Percentiles rank a stretch among this genome's conserved stretches.
These are phyloP conservation scores for Emergomyces africanus DNA, from an alignment of 2,329 filamentous ascomycete genomes.

Conservation along the genomic window DNA sequence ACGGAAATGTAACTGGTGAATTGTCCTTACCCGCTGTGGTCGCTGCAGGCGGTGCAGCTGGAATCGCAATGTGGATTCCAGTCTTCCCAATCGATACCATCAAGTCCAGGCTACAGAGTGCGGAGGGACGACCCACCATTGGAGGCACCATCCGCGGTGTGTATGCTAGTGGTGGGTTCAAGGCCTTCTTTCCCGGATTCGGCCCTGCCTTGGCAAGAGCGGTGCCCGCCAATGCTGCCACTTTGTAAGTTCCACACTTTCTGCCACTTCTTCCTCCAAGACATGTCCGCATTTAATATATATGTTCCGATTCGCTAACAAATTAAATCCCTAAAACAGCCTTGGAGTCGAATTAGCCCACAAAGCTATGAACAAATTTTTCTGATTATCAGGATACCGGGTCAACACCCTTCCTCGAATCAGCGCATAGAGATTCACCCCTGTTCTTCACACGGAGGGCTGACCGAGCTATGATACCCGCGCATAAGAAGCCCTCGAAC, in stretches of 20 bases:
- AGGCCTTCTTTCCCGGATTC: slow-evolving; percentile 95
- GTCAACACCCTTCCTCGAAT: neutral
- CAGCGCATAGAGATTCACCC: neutral
- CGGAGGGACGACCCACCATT: slow-evolving; percentile 71
- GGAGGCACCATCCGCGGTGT: slow-evolving; percentile 66
- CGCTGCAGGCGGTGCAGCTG: slow-evolving; percentile 75
- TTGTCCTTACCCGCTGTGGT: slow-evolving; percentile 73
- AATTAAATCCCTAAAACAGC: slow-evolving; percentile 12
- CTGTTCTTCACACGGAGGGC: neutral
- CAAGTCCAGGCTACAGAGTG: slow-evolving; percentile 87
- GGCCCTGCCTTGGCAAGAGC: slow-evolving; percentile 85
- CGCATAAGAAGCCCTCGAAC: neutral
- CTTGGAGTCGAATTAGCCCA: slow-evolving; percentile 39
- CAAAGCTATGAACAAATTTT: slow-evolving; percentile 37
- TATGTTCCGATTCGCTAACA: slow-evolving; percentile 9
- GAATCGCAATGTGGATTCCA: slow-evolving; percentile 98
- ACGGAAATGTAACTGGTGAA: slow-evolving; percentile 60
- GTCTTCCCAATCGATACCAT: slow-evolving; percentile 97
- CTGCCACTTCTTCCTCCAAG: neutral
- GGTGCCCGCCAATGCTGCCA: slow-evolving; percentile 91
- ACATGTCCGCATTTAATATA: neutral
- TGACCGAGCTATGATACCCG: neutral
- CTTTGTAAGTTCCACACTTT: slow-evolving; percentile 44
- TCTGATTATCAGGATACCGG: slow-evolving; percentile 17
- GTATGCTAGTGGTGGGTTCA: slow-evolving; percentile 70